These are phyloP conservation scores for Hypoxylon rickii DNA, from an alignment of 495 filamentous ascomycete genomes.

Conservation along the genomic window DNA sequence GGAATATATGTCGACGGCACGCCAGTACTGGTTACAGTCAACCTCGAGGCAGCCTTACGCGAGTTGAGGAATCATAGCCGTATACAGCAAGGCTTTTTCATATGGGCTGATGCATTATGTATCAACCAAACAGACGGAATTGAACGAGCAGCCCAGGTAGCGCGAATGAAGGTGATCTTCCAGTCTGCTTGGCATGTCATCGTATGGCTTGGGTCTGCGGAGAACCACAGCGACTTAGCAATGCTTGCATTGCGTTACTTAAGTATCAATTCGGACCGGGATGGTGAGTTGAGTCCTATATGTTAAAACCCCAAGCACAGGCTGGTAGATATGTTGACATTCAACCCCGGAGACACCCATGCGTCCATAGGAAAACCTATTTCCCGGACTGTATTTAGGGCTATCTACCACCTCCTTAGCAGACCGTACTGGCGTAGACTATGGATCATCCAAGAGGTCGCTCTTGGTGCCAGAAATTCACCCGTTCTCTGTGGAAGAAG, in stretches of 20 bases:
- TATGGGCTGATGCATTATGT: constrained; percentile 35
- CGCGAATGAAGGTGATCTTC: constrained; percentile 45
- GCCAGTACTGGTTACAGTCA: constrained; percentile 10
- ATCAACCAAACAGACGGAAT: constrained; percentile 43
- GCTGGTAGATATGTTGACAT: no score
- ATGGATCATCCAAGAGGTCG: constrained; percentile 36
- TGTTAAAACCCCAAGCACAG: no score
- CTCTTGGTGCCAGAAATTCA: constrained; percentile 15
- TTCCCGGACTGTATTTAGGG: constrained; percentile 11
- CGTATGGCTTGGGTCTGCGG: constrained; percentile 42
- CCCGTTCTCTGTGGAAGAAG: constrained; percentile 16
- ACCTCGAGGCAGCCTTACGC: constrained; percentile 9
- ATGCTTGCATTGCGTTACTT: constrained; percentile 20
- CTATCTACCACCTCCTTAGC: constrained; percentile 19
- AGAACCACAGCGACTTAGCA: constrained; percentile 5
- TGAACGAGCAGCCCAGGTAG: constrained; percentile 40
- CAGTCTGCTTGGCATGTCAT: constrained; percentile 31
- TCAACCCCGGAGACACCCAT: no score
- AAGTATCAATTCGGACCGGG: constrained; percentile 11
- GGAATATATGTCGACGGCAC: constrained; percentile 13
- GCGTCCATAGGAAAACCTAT: no score
- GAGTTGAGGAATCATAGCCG: constrained; percentile 11
- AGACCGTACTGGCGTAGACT: constrained; percentile 32
- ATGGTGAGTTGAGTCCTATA: no score
- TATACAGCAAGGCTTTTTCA: constrained; percentile 12